Conservation (phyloP, 2,329 filamentous ascomycete genomes). For the Colletotrichum sublineola region DNA sequence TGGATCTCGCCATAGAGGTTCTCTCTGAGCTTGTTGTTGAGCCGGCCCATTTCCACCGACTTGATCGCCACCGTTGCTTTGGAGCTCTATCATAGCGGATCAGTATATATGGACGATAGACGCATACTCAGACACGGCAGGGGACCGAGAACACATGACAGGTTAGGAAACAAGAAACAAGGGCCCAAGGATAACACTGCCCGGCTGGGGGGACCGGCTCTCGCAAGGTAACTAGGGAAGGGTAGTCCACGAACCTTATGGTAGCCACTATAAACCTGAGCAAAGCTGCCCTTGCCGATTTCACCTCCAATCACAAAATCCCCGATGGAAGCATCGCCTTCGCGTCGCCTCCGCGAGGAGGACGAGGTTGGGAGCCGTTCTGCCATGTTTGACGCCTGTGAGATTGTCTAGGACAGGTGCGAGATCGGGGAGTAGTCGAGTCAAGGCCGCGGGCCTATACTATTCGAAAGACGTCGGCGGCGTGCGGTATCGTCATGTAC, state of each 20-base stretch:
- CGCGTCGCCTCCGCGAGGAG: conserved; percentile 50
- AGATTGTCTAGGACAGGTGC: conserved; percentile 51
- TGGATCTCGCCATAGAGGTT: conserved; percentile 96
- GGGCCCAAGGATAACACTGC: not conserved
- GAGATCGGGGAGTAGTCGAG: conserved; percentile 42
- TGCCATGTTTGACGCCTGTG: conserved; percentile 55
- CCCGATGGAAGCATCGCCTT: conserved; percentile 63
- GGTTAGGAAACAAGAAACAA: no score
- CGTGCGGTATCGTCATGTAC: conserved; percentile 57
- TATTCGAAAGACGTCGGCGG: conserved; percentile 52
- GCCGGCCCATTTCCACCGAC: conserved; percentile 88
- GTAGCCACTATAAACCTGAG: conserved; percentile 89
- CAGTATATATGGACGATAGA: conserved; percentile 2
- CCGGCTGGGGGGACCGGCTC: conserved; percentile 10
- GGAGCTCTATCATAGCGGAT: conserved; percentile 69
- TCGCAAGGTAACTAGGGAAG: conserved; percentile 43
- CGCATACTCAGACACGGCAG: conserved; percentile 16
- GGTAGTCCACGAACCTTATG: conserved; percentile 75
- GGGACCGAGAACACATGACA: not conserved
- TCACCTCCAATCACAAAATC: conserved; percentile 87
- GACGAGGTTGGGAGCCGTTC: conserved; percentile 55
- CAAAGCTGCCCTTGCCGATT: conserved; percentile 98
- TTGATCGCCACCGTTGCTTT: conserved; percentile 93
- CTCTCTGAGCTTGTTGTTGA: conserved; percentile 96
- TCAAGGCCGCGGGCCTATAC: conserved; percentile 39